These are phyloP conservation scores for Spencermartinsiella europaea DNA, from an alignment of 805 yeast genomes.

Conservation along the genomic window DNA sequence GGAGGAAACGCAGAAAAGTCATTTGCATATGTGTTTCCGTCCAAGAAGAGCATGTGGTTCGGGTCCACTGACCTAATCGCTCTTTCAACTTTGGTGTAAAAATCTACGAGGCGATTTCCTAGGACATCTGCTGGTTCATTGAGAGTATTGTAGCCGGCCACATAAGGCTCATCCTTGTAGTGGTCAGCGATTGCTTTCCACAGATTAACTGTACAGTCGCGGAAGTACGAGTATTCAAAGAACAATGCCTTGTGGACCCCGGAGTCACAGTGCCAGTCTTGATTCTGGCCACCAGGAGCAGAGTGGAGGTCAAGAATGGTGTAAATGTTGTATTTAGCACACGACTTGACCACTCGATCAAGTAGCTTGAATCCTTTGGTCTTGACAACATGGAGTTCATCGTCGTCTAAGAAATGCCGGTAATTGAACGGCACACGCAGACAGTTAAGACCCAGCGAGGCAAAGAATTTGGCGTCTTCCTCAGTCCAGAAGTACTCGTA, in stretches of 20 bases:
- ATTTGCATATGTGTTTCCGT: slow-evolving; percentile 48
- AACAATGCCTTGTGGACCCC: slow-evolving; percentile 43
- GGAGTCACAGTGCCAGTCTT: slow-evolving; percentile 50
- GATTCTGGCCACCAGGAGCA: slow-evolving; percentile 50
- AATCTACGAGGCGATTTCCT: slow-evolving; percentile 37
- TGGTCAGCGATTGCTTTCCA: slow-evolving; percentile 44
- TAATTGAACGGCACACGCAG: slow-evolving; percentile 49
- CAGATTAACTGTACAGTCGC: slow-evolving; percentile 42
- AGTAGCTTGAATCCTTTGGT: slow-evolving; percentile 42
- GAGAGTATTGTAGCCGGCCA: slow-evolving; percentile 53
- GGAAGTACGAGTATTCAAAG: slow-evolving; percentile 47
- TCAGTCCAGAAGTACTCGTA: slow-evolving; percentile 52
- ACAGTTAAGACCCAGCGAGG: slow-evolving; percentile 40
- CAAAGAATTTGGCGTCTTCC: slow-evolving; percentile 43
- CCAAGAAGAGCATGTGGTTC: slow-evolving; percentile 45
- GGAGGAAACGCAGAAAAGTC: slow-evolving; percentile 46
- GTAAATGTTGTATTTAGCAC: slow-evolving; percentile 44
- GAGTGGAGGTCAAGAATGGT: slow-evolving; percentile 47
- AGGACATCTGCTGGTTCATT: slow-evolving; percentile 48
- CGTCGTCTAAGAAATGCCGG: slow-evolving; percentile 45
- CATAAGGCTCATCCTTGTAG: slow-evolving; percentile 44
- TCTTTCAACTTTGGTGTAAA: slow-evolving; percentile 37
- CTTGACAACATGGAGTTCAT: slow-evolving; percentile 40
- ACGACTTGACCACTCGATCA: slow-evolving; percentile 40
- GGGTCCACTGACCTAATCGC: slow-evolving; percentile 42